phyloP scores from a whole-genome alignment of 768 basidiomycete genomes.

The Phanerochaete sordida region DNA sequence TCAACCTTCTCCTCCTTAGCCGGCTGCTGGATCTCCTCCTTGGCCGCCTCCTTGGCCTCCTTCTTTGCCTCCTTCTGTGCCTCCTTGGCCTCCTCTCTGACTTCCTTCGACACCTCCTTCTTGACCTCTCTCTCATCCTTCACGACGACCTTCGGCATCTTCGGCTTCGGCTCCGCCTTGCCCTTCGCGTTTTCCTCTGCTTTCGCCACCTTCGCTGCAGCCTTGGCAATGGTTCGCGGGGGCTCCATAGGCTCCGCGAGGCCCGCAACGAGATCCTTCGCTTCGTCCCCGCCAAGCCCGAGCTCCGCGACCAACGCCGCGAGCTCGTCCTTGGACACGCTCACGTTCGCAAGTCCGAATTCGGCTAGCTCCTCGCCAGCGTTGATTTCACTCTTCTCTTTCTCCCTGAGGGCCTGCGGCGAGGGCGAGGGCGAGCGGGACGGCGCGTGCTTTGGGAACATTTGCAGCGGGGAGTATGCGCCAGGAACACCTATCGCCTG shows the following conservation, averaged over 20 bases:
- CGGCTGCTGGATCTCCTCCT: conserved; percentile 31
- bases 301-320: conserved; percentile 67
- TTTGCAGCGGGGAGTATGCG: conserved; percentile 67
- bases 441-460: conserved; percentile 74
- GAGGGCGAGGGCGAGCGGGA: conserved; percentile 29
- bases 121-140: too few species aligned
- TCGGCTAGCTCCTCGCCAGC: conserved; percentile 65
- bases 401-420: conserved; percentile 42
- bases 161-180: too few species aligned
- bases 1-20: too few species aligned
- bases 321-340: conserved; percentile 74
- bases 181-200: background rate
- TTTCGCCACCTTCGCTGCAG: background rate
- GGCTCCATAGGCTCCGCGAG: conserved; percentile 32
- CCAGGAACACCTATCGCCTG: conserved; percentile 81
- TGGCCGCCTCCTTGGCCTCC: conserved; percentile 7
- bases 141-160: too few species aligned
- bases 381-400: conserved; percentile 52
- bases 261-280: conserved; percentile 69
- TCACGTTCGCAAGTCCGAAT: conserved; percentile 72
- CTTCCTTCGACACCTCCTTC: too few species aligned
- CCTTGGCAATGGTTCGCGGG: conserved; percentile 7
- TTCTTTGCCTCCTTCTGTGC: conserved; percentile 1
- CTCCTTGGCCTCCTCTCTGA: conserved; percentile 13
- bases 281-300: conserved; percentile 74